Base-by-base conservation (phyloP, 1,284 basidiomycete genomes). In the Cryptococcus sp. region DNA sequence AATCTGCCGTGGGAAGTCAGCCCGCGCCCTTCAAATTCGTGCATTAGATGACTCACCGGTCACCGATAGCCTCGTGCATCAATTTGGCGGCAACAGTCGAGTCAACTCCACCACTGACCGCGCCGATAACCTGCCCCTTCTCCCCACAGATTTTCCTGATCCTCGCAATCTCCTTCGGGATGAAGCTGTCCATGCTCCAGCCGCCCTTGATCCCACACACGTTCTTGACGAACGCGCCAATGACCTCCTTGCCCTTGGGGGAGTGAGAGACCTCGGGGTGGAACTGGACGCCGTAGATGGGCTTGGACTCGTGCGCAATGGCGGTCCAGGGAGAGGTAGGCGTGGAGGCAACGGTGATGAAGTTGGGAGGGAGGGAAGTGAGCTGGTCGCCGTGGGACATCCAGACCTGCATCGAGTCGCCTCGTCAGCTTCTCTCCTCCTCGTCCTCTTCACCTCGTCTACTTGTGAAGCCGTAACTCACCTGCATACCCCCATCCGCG, bases 171-270 rank as follows among this genome's bases (percentile, higher is more conserved):
- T 99, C 96, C 78, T 98, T 98, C 50, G 91, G 91, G 72, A 98
- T 97, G 73, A 99, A 99, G 57, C 93, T 91, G 81, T 95, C 88
- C 96, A 98, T 98, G 38, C 91, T 97, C 96, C 96, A 99, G 68
- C 89, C 86, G 23, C 83, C 77, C 64, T 79, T 81, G 78, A 92
- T 94, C 52, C 82, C 82, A 75, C 95, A 98, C 55, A 98, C 89
- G 66, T 86, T 83, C 47, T 88, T 77, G 47, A 97, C 85, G 75
- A 98, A 99, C 37, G 85, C 83, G 40, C 86, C 86, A 62, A 99
- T 92, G 54, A 99, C 85, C 75, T 92, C 90, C 74, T 87, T 92
- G 42, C 95, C 96, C 61, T 85, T 85, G 13, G 86, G 87, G 20
- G 89, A 91, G 77, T 99, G 95, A 0, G 96, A 98, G 18, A 99